Base-by-base conservation (phyloP, 768 basidiomycete species). In the Collybiopsis confluens region DNA sequence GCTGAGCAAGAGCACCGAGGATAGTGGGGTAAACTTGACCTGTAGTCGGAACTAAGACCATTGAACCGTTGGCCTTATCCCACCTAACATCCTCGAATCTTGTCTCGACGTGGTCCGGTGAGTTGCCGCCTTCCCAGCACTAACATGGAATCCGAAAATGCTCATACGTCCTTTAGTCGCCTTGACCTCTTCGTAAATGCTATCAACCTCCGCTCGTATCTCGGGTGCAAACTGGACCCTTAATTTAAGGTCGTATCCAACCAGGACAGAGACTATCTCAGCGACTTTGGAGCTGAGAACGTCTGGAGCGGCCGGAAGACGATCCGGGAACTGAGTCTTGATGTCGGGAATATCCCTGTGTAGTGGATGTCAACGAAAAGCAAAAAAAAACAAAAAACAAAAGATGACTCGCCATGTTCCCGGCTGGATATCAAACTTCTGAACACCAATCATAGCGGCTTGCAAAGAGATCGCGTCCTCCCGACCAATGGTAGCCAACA, bases 1-100 rank as follows among this genome's bases (percentile, higher is more conserved):
- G 42, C n/a, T 43, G 42, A 16, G 51, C 47, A 59, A 55, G 8
- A 40, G 23, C 54, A 30, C 10, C 54, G 28, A 55, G 54, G 40
- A 55, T 41, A 55, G 54, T 49, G 48, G 54, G 54, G 42, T 38
- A 40, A 44, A 55, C 36, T 26, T 55, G 54, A 28, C 54, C 54
- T 49, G 2, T 43, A 30, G n/a, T 44, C 24, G 54, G 48, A 20
- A 47, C 42, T n/a, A 55, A 20, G 37, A 18, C 50, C 54, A 55
- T 24, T 18, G 54, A 55, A 20, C 54, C 54, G 3, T 20, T 40
- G 21, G 11, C 21, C n/a, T 51, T 55, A 38, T 55, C 48, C 54
- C 54, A 55, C 27, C 50, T 23, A 30, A 55, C 28, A 18, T 50
- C 47, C 20, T 55, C 38, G 21, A 55, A 55, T 9, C 43, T 55